A percentile compares a stretch with the other conserved stretches of the same genome.
These are phyloP conservation scores for Kodamaea sagamina DNA, from an alignment of 805 yeast genomes.

Conservation along the genomic window DNA sequence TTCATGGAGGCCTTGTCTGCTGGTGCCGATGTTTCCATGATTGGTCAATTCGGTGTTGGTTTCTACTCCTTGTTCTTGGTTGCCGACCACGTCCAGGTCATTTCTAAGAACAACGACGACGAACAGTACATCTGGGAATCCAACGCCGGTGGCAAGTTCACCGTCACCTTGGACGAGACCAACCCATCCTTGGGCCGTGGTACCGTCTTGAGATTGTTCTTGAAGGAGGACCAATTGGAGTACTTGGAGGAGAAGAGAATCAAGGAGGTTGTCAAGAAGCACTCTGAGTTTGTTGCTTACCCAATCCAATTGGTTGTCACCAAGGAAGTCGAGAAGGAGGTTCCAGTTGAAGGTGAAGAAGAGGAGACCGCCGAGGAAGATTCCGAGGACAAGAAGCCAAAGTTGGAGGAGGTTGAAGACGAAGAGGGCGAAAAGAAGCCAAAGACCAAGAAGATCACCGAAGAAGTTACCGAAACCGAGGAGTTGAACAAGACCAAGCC, in stretches of 20 bases:
- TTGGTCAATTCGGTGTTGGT: slow-evolving; percentile 99
- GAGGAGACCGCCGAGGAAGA: slow-evolving; percentile 56
- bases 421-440: slow-evolving; percentile 62
- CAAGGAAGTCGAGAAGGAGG: slow-evolving; percentile 98
- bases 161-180: slow-evolving; percentile 85
- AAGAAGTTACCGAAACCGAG: slow-evolving; percentile 92
- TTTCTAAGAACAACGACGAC: slow-evolving; percentile 97
- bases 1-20: slow-evolving; percentile 99
- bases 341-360: slow-evolving; percentile 75
- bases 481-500: slow-evolving; percentile 99
- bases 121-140: slow-evolving; percentile 99
- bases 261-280: slow-evolving; percentile 98
- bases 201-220: slow-evolving; percentile 89
- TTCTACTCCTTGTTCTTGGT: slow-evolving; percentile 99
- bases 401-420: slow-evolving; percentile 76
- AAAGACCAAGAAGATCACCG: slow-evolving; percentile 88
- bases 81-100: slow-evolving; percentile 98
- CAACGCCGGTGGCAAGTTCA: slow-evolving; percentile 99
- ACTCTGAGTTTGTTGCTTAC: slow-evolving; percentile 98
- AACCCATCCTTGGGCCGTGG: slow-evolving; percentile 93
- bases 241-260: slow-evolving; percentile 99
- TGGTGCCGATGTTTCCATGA: slow-evolving; percentile 99
- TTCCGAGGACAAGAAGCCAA: slow-evolving; percentile 64
- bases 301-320: slow-evolving; percentile 98
- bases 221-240: slow-evolving; percentile 98